Base-by-base conservation (phyloP, 345 rosid species). In the Eutrema yunnanense region DNA sequence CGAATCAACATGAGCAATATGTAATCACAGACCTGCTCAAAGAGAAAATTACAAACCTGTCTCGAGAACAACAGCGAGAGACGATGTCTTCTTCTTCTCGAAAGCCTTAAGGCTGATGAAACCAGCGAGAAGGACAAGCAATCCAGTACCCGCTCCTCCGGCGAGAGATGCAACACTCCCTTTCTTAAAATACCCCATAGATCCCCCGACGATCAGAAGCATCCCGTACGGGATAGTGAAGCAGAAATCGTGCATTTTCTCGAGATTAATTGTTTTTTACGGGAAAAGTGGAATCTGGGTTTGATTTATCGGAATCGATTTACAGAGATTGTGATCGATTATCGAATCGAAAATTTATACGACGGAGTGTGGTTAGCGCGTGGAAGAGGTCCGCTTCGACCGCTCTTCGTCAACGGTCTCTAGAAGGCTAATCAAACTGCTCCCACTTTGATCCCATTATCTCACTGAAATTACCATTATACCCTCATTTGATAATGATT, bases 171-270 rank as follows among this genome's bases (percentile, higher is more conserved):
- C 82, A 36, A 73, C 29, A 79, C 96, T 95, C 51, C 92, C 86
- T 84, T 83, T 95, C 85, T 79, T 92, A 16, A 82, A 27, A 71
- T 70, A 92, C 37, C 97, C 99, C 27, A 90, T 49, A 9, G 80
- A 73, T 6, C 99, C 99, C 14, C 97, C 97, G 32, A 58, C 80
- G 63, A 92, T 81, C 13, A 90, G 85, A 33, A 92, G 72, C 80
- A 95, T 57, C 33, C 96, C 97, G 73, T 95, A 94, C 40, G 98
- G 97, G 82, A 91, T 85, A 47, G 97, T 91, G 82, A 94, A 84
- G 82, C 96, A 94, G 77, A 94, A 94, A 77, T 94, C 97, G 73
- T 91, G 91, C 98, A 94, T 88, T 69, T 19, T 19, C 22, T 19
- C 22, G 22, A 19, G 22, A 19, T 19, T 19, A 19, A 19, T 19